These are phyloP conservation scores for Neurospora pannonica DNA, from an alignment of 495 filamentous ascomycete genomes.

Conservation along the genomic window DNA sequence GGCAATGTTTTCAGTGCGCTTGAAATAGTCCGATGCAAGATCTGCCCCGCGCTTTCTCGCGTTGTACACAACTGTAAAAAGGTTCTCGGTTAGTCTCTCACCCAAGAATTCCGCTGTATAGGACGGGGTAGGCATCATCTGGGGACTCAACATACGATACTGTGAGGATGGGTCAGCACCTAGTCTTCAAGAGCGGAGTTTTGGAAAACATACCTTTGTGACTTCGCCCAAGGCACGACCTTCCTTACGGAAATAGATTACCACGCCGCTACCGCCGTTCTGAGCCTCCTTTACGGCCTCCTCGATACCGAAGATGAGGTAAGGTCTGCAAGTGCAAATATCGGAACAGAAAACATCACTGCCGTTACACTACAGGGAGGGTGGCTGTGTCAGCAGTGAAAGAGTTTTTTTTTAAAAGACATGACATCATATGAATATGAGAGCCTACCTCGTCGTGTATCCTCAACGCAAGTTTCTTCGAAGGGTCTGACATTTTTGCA, in stretches of 20 bases:
- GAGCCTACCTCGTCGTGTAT: conserved; percentile 74
- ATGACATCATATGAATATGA: background rate
- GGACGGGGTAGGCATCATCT: background rate
- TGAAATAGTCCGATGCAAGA: conserved; percentile 94
- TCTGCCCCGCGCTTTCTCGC: conserved; percentile 79
- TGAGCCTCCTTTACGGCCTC: conserved; percentile 96
- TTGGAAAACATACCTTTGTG: conserved; percentile 56
- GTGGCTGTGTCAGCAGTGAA: conserved; percentile 3
- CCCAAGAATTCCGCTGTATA: background rate
- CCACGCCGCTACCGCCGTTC: conserved; percentile 86
- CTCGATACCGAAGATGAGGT: conserved; percentile 92
- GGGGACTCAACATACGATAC: conserved; percentile 35
- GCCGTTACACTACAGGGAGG: conserved; percentile 61
- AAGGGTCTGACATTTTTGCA: conserved; percentile 82
- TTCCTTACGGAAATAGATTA: conserved; percentile 99
- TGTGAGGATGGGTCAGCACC: conserved; percentile 21
- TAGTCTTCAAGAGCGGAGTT: background rate
- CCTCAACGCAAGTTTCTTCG: conserved; percentile 73
- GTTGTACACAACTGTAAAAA: conserved; percentile 72
- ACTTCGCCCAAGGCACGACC: conserved; percentile 94
- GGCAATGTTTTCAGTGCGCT: conserved; percentile 92
- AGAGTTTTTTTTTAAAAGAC: conserved; percentile 1
- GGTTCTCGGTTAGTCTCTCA: conserved; percentile 19
- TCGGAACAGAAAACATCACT: conserved; percentile 98
- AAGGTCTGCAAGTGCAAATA: conserved; percentile 96